These are phyloP conservation scores for Gillenia trifoliata DNA, from an alignment of 306 rosid genomes.

Conservation along the genomic window DNA sequence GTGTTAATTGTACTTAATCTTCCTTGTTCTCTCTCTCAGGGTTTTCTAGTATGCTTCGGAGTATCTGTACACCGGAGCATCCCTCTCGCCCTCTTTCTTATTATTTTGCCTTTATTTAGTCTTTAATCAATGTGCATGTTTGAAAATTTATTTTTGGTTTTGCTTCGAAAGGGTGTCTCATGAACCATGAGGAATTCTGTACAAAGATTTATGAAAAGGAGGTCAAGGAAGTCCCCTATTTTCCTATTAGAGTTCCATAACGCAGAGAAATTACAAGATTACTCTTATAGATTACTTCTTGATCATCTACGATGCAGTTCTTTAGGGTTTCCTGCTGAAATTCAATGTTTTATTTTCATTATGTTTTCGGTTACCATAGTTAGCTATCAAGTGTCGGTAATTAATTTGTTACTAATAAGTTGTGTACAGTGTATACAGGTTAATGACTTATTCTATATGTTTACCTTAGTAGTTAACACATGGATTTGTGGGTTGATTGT, in stretches of 20 bases:
- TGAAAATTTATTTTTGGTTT: slow-evolving; percentile 42
- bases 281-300: neutral
- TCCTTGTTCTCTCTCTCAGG: neutral
- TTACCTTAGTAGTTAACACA: neutral
- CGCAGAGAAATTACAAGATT: neutral
- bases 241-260: slow-evolving; percentile 9
- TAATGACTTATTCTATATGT: neutral
- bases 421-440: neutral
- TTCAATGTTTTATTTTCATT: neutral
- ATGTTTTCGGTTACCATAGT: neutral
- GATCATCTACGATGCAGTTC: neutral
- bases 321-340: neutral
- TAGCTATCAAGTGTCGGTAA: neutral
- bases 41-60: neutral
- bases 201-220: neutral
- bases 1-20: neutral
- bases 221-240: neutral
- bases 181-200: neutral
- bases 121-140: slow-evolving; percentile 21
- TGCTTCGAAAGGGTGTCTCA: slow-evolving; percentile 30
- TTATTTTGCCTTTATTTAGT: slow-evolving; percentile 16
- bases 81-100: neutral
- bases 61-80: neutral
- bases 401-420: neutral
- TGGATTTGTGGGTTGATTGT: slow-evolving; percentile 7